Base-by-base conservation (phyloP, 306 rosid species). In the Comarum palustre region DNA sequence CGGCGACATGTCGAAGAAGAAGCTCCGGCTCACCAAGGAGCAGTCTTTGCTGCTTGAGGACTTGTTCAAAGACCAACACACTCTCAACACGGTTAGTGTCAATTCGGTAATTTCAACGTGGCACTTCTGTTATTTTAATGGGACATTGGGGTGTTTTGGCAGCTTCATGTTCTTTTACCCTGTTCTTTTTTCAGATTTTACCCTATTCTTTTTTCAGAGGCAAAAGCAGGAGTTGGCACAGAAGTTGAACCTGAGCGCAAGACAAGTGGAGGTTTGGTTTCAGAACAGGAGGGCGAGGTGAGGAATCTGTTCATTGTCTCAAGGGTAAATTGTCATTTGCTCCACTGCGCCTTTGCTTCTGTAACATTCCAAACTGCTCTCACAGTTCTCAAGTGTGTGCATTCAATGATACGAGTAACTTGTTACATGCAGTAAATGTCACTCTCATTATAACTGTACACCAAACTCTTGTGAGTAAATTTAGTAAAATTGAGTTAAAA, bases 181-280 rank as follows among this genome's bases (percentile, higher is more conserved):
- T n/a, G n/a, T 22, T 20, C 11, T 55, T 11, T 20, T 5, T 1
- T 50, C 34, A n/a, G n/a, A n/a, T 50, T 2, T 52, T 2, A 20
- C n/a, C 38, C 38, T 38, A 38, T 24, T 22, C 11, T 57, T 3
- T 43, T n/a, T 69, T 32, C 85, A 94, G 98, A 94, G 86, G 74
- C 96, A 91, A 85, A 94, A 94, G 90, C 95, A 84, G 82, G 95
- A 87, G 39, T 80, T 94, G 87, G 97, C 97, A 16, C 84, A 84
- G 79, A 90, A 77, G 59, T 75, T 94, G 96, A 89, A 81, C 83
- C 88, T 94, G 82, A 85, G 79, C 75, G 85, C 97, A 1, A 88
- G 98, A 60, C 98, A 94, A 78, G 96, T 94, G 85, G 98, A 91
- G 84, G 98, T 94, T 82, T 94, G 98, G 97, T 94, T 94, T 74